Percentiles rank a stretch among this genome's conserved stretches.
These are phyloP conservation scores for Aspergillus sp. DNA, from an alignment of 2,329 filamentous ascomycete species.

Conservation along the genomic window DNA sequence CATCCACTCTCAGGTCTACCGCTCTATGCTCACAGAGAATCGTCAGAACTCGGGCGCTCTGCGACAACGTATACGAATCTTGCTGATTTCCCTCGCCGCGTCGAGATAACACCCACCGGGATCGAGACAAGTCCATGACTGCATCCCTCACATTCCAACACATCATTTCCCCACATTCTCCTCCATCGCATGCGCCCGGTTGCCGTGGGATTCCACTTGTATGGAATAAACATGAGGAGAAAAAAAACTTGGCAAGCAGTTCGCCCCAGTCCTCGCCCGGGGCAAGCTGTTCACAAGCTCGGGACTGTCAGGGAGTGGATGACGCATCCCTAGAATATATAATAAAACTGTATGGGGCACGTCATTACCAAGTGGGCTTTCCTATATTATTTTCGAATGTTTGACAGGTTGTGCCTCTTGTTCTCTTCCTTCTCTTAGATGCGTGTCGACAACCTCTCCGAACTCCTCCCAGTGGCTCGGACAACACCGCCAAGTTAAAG, in stretches of 20 bases:
- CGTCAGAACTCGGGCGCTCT: neutral
- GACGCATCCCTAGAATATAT: neutral
- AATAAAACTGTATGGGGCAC: neutral
- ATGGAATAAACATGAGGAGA: neutral
- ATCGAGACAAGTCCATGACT: neutral
- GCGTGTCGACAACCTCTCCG: neutral
- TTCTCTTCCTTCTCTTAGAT: neutral
- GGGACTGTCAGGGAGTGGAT: neutral
- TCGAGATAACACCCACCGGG: neutral
- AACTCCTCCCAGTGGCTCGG: neutral
- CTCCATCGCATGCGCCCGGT: constrained; percentile 11
- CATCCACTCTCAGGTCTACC: neutral
- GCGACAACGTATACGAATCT: neutral
- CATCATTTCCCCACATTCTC: constrained; percentile 17
- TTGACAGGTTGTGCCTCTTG: neutral
- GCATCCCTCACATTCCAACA: constrained; percentile 13
- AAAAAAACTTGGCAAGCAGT: neutral
- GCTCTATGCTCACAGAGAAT: neutral
- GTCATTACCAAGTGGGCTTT: neutral
- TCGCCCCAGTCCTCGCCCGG: neutral
- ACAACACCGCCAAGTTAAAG: neutral
- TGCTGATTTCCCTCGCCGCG: neutral
- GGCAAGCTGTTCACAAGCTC: neutral
- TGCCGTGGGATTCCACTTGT: neutral
- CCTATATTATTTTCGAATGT: neutral